Evolutionary conservation across 805 yeast species (phyloP).

Genomic region (Saturnispora mendoncae): DNA sequence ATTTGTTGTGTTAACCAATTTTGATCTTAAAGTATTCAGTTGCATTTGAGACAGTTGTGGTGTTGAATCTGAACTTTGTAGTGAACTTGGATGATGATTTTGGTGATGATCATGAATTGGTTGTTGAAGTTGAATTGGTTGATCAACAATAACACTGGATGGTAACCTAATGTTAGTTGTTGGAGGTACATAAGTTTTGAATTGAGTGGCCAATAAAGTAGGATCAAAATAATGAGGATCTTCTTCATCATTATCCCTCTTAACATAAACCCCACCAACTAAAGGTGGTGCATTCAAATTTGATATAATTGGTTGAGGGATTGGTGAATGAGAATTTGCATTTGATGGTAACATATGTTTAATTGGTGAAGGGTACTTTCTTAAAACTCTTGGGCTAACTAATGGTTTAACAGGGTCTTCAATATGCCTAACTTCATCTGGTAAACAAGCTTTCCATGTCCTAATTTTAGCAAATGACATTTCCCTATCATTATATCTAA

Average conservation of each 20-base stretch:
- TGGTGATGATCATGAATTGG: not conserved
- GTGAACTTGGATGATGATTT: not conserved
- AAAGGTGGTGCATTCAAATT: conserved; percentile 89
- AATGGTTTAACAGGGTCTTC: conserved; percentile 78
- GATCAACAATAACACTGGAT: conserved; percentile 12
- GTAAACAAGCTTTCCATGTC: conserved; percentile 98
- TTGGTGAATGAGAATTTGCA: conserved; percentile 62
- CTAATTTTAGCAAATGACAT: conserved; percentile 89
- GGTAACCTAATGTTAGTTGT: conserved; percentile 24
- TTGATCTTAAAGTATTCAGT: conserved; percentile 5
- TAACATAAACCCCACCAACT: conserved; percentile 79
- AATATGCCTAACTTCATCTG: conserved; percentile 84
- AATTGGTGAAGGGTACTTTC: conserved; percentile 78
- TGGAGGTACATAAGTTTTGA: conserved; percentile 27
- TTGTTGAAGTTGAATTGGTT: conserved; percentile 5
- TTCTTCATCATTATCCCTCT: conserved; percentile 68
- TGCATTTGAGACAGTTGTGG: conserved; percentile 5
- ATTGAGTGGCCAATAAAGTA: conserved; percentile 20
- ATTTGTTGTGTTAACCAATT: conserved; percentile 4
- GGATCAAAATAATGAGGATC: conserved; percentile 56
- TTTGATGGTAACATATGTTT: conserved; percentile 66
- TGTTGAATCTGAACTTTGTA: conserved; percentile 10
- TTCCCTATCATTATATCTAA: conserved; percentile 84
- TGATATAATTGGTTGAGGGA: conserved; percentile 77
- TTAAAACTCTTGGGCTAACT: conserved; percentile 51